These are phyloP conservation scores for Colletotrichum sp. DNA, from an alignment of 2,329 filamentous ascomycete genomes.

Conservation along the genomic window DNA sequence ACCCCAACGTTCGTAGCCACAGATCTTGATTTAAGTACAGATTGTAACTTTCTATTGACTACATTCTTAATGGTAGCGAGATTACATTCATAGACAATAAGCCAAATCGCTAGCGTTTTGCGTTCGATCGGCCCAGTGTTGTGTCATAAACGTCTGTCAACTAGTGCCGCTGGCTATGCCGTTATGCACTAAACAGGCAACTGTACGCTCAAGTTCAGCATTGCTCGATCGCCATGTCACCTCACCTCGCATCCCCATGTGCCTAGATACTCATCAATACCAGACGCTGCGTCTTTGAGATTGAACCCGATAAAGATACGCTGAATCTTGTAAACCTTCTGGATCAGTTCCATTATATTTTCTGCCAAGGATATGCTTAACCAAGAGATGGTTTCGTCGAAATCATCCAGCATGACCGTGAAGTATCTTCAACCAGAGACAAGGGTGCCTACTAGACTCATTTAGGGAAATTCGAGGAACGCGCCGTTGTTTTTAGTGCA, in stretches of 20 bases:
- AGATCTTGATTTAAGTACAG: not conserved
- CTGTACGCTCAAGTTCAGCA: no score
- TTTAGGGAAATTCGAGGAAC: accelerated
- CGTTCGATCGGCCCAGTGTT: not conserved
- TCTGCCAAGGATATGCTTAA: no score
- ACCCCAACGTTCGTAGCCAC: not conserved
- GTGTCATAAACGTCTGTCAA: not conserved
- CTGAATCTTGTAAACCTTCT: no score
- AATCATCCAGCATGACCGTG: accelerated
- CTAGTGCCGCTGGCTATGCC: accelerated
- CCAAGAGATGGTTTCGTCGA: no score
- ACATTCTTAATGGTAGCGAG: not conserved
- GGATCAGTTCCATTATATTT: accelerated
- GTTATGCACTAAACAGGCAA: no score
- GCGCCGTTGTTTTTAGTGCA: no score
- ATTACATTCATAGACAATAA: no score
- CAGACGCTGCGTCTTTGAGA: no score
- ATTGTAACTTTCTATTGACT: not conserved
- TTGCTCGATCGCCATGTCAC: not conserved
- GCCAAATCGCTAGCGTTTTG: not conserved
- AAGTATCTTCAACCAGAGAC: no score
- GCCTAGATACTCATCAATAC: no score
- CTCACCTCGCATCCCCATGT: not conserved
- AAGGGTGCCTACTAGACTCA: no score
- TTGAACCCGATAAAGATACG: accelerated